A percentile compares a stretch with the other conserved stretches of the same genome.
Evolutionary conservation across 2,329 filamentous ascomycete genomes (phyloP).

Genomic region (Apiospora sp.): DNA sequence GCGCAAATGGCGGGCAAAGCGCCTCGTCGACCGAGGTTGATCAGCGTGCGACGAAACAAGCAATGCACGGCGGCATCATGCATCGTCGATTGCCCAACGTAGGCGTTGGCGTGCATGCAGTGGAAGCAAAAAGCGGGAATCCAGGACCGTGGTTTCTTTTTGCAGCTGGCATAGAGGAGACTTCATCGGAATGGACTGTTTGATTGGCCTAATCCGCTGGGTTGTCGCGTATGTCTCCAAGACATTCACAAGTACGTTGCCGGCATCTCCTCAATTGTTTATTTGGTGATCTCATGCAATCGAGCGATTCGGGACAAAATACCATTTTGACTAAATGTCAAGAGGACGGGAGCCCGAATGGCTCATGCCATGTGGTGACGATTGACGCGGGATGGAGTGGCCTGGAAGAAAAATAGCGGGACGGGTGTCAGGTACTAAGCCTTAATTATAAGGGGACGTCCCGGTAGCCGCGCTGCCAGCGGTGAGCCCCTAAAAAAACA

Average conservation of each 20-base stretch:
- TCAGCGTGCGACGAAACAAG: background rate
- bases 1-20: background rate
- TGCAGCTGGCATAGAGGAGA: background rate
- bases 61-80: background rate
- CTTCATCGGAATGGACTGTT: background rate
- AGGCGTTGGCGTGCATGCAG: background rate
- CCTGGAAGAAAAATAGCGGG: background rate
- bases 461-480: background rate
- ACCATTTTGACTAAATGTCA: background rate
- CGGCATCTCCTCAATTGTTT: background rate
- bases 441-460: background rate
- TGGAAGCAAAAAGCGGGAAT: background rate
- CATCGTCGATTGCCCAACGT: background rate
- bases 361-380: background rate
- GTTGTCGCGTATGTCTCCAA: background rate
- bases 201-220: background rate
- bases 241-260: background rate
- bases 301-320: background rate
- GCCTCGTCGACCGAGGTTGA: background rate
- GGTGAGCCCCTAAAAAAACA: conserved; percentile 1
- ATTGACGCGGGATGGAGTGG: background rate
- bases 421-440: background rate
- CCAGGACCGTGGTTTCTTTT: background rate
- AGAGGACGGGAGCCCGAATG: background rate
- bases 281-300: background rate